A percentile compares a stretch with the other conserved stretches of the same genome.
Evolutionary conservation across 2,329 filamentous ascomycete genomes (phyloP).

Genomic region (Fusarium circinatum): DNA sequence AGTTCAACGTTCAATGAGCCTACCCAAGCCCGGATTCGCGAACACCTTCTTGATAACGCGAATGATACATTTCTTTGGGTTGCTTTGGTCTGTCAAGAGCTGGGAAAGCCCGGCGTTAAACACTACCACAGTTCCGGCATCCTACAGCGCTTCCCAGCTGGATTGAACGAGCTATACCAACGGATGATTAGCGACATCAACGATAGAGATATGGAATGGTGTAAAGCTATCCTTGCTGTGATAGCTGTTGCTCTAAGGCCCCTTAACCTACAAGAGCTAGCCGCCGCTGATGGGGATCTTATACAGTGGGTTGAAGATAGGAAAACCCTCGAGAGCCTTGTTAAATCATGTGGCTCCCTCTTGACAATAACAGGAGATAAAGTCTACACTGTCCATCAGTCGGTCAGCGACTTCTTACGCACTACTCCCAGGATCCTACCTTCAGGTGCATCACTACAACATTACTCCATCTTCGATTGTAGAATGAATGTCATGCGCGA

Average conservation of each 20-base stretch:
- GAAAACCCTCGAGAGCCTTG: accelerated
- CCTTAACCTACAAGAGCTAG: accelerated
- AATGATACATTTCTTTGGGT: not conserved
- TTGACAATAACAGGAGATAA: accelerated
- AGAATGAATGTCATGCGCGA: accelerated
- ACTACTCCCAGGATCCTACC: accelerated
- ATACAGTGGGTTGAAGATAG: accelerated
- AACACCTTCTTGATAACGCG: accelerated
- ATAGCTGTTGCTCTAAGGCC: accelerated
- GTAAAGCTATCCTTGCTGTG: not conserved
- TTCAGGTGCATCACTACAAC: accelerated
- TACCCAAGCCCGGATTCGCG: accelerated
- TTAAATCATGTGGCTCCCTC: accelerated
- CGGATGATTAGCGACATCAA: accelerated
- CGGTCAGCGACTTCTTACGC: accelerated
- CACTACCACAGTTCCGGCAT: not conserved
- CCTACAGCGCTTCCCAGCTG: accelerated
- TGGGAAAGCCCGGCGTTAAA: accelerated
- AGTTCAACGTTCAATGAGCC: accelerated
- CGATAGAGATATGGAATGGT: accelerated
- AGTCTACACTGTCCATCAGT: not conserved
- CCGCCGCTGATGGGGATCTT: accelerated
- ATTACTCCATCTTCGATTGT: accelerated
- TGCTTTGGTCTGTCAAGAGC: not conserved
- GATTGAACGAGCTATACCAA: accelerated